Base-by-base conservation (phyloP, 257 asterid species). In the Solanum pinnatisectum region DNA sequence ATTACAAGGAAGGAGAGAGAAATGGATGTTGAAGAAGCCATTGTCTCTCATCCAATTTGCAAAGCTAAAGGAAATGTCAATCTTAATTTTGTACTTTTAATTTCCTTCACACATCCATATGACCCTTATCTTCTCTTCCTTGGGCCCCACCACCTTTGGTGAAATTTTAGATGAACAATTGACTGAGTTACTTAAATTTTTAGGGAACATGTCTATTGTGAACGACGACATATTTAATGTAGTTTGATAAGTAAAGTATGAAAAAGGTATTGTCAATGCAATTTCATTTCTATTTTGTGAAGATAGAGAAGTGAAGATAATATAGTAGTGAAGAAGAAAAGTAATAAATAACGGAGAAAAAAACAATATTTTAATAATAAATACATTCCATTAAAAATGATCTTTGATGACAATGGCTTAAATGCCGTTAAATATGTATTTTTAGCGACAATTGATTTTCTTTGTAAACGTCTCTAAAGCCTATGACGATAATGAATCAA, bases 161-260 rank as follows among this genome's bases (percentile, higher is more conserved):
- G 7, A 59, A 59, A 18, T 7, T 56, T 56, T 18, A 20, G 25
- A 56, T 56, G 5, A 2, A 56, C 2, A 20, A 56, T 20, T 2
- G 2, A 20, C 0, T 1, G 25, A 0, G 2, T 2, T 56, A 56
- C 23, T 20, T 18, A 2, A 23, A 10, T 3, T 23, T 22, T 60
- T 60, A 60, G 14, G 15, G 3, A 60, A 60, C 14, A 60, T 23
- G 14, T 4, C 1, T 60, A 23, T 8, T 60, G 14, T 10, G 5
- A 23, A 23, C 3, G 5, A 9, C 0, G 2, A 60, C 0, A 9
- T 60, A 10, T 9, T 9, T 23, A 63, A 4, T 10, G 14, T 10
- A 63, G 70, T 63, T 1, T 63, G 6, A 23, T 10, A 63, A 4
- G 15, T 63, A 0, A 10, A 10, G 32, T 63, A 0, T 5, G 11